phyloP scores from a whole-genome alignment of 2,329 filamentous ascomycete genomes.

The Paracamarosporium sp. region DNA sequence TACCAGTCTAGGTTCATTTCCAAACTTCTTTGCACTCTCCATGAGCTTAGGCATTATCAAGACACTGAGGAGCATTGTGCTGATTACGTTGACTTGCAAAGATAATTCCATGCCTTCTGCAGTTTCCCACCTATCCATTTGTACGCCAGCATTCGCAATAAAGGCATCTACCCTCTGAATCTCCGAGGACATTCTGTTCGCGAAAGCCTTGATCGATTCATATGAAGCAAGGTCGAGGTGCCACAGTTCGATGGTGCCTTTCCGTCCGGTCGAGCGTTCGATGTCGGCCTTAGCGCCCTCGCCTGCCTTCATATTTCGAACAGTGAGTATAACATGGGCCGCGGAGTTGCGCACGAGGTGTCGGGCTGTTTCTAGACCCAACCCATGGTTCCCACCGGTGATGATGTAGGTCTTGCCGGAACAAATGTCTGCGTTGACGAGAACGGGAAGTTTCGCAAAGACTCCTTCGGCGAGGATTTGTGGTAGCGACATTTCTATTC shows the following conservation, averaged over 20 bases:
- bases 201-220: slow-evolving; percentile 43
- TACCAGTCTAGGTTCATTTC: slow-evolving; percentile 14
- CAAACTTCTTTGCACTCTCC: slow-evolving; percentile 9
- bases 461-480: slow-evolving; percentile 11
- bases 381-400: slow-evolving; percentile 55
- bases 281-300: slow-evolving; percentile 48
- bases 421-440: slow-evolving; percentile 10
- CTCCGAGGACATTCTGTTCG: slow-evolving; percentile 17
- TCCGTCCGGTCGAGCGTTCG: slow-evolving; percentile 34
- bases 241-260: slow-evolving; percentile 52
- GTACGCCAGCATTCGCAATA: slow-evolving; percentile 45
- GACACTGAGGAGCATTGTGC: slow-evolving; percentile 38
- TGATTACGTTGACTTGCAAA: slow-evolving; percentile 44
- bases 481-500: slow-evolving; percentile 11
- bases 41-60: slow-evolving; percentile 26
- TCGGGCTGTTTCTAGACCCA: slow-evolving; percentile 30
- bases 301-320: slow-evolving; percentile 49
- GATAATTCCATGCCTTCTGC: slow-evolving; percentile 28
- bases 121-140: slow-evolving; percentile 24
- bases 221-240: slow-evolving; percentile 50
- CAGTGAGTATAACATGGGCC: slow-evolving; percentile 49
- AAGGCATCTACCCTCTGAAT: slow-evolving; percentile 39
- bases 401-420: slow-evolving; percentile 49
- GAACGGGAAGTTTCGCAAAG: slow-evolving; percentile 14
- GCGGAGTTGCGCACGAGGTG: slow-evolving; percentile 49